These are phyloP conservation scores for Fonsecaea monophora DNA, from an alignment of 2,329 filamentous ascomycete genomes.

Conservation along the genomic window DNA sequence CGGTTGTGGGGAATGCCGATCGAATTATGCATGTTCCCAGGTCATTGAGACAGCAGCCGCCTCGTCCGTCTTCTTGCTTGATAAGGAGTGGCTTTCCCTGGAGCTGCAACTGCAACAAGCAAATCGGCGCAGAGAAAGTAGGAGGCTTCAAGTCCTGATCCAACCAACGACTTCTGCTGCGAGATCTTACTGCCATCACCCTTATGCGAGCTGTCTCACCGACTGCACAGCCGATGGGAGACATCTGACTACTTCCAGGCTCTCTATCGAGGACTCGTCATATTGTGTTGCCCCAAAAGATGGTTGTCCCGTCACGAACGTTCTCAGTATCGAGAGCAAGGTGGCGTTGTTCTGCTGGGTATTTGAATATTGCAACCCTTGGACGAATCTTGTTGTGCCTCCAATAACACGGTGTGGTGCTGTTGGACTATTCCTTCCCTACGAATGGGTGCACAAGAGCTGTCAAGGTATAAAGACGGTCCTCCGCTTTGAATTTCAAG, in stretches of 20 bases:
- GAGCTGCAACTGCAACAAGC: not conserved
- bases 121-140: not conserved
- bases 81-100: constrained; percentile 5
- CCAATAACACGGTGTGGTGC: constrained; percentile 12
- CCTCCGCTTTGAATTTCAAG: constrained; percentile 14
- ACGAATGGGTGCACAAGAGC: constrained; percentile 23
- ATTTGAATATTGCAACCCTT: constrained; percentile 25
- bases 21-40: constrained; percentile 1
- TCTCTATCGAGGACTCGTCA: constrained; percentile 1
- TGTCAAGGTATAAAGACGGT: constrained; percentile 15
- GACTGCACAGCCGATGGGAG: not conserved
- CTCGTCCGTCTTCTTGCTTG: constrained; percentile 8
- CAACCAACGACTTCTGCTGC: constrained; percentile 1
- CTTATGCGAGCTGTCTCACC: not conserved
- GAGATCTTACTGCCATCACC: not conserved
- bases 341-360: constrained; percentile 12
- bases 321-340: not conserved
- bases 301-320: constrained; percentile 1
- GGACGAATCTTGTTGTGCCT: constrained; percentile 13
- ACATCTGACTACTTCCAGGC: constrained; percentile 3
- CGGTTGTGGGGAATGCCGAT: not conserved
- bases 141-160: not conserved
- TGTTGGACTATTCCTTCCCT: constrained; percentile 5
- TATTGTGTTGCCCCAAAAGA: not conserved
- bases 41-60: constrained; percentile 1